A percentile compares a stretch with the other conserved stretches of the same genome.
Conservation (phyloP, 768 basidiomycete species). For the Hypholoma fasciculare region DNA sequence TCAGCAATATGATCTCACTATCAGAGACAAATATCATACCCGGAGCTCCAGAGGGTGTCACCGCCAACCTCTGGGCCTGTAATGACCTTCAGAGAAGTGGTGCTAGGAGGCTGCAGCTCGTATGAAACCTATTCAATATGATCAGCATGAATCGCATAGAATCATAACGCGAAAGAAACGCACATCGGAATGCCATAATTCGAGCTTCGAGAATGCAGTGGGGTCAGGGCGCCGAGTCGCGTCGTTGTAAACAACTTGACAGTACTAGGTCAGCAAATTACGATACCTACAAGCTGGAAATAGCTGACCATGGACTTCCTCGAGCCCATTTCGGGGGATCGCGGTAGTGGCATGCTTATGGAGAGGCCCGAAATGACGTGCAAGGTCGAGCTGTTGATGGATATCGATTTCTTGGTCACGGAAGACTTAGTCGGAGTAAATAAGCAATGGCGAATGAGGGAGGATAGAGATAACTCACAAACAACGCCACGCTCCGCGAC, state of each 20-base stretch:
- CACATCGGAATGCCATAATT: constrained; percentile 84
- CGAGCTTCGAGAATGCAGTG: constrained; percentile 67
- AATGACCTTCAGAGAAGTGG: constrained; percentile 76
- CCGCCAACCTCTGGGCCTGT: constrained; percentile 72
- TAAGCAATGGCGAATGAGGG: constrained; percentile 1
- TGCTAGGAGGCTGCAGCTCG: constrained; percentile 79
- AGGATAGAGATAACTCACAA: constrained; percentile 42
- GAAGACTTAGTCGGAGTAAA: constrained; percentile 49
- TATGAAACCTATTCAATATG: constrained; percentile 53
- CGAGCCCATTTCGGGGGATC: constrained; percentile 70
- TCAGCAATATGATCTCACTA: background rate
- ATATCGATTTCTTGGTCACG: constrained; percentile 72
- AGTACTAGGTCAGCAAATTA: background rate
- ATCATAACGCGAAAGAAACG: background rate
- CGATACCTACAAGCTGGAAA: background rate
- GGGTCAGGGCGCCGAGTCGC: constrained; percentile 61
- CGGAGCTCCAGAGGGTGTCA: constrained; percentile 82
- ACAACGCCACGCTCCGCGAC: constrained; percentile 78
- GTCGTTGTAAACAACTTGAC: constrained; percentile 70
- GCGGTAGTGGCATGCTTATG: constrained; percentile 86
- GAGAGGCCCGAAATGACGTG: constrained; percentile 68
- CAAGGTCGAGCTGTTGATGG: constrained; percentile 70
- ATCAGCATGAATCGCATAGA: background rate
- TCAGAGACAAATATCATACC: constrained; percentile 38
- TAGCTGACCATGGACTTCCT: constrained; percentile 67